phyloP scores from a whole-genome alignment of 139 green algal genomes.

The Haematococcus lacustris region DNA sequence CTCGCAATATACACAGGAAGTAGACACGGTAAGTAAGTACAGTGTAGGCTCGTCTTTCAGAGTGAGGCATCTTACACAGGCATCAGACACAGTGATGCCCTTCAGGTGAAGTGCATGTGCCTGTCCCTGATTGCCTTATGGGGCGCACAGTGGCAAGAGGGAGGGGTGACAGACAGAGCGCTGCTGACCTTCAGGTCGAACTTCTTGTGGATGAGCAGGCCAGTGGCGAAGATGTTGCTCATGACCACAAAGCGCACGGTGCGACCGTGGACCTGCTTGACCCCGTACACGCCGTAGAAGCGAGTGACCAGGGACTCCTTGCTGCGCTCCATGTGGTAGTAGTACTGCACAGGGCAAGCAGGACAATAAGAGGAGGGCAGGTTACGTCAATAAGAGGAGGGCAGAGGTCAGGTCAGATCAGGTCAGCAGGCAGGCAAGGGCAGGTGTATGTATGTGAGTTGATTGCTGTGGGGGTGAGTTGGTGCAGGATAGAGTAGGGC shows the following conservation, averaged over 20 bases:
- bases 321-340: slow-evolving; percentile 59
- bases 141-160: slow-evolving; percentile 86
- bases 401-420: neutral
- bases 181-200: slow-evolving; percentile 95
- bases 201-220: slow-evolving; percentile 76
- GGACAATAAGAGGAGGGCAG: neutral
- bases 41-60: no score
- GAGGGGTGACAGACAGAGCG: no score
- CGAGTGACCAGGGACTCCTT: slow-evolving; percentile 74
- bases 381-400: neutral
- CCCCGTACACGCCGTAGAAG: slow-evolving; percentile 83
- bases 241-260: slow-evolving; percentile 95
- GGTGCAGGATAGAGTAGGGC: neutral
- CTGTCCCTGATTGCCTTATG: no score
- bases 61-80: no score
- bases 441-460: neutral
- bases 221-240: slow-evolving; percentile 89
- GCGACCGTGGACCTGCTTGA: slow-evolving; percentile 65
- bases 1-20: no score
- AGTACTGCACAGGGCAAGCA: slow-evolving; percentile 41
- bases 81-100: no score
- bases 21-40: no score
- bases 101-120: no score
- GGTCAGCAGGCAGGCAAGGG: no score
- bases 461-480: neutral